Evolutionary conservation across 2,329 filamentous ascomycete genomes (phyloP), one percentile per base, ranked within the genome.

Genomic region (Fusarium sp.): DNA sequence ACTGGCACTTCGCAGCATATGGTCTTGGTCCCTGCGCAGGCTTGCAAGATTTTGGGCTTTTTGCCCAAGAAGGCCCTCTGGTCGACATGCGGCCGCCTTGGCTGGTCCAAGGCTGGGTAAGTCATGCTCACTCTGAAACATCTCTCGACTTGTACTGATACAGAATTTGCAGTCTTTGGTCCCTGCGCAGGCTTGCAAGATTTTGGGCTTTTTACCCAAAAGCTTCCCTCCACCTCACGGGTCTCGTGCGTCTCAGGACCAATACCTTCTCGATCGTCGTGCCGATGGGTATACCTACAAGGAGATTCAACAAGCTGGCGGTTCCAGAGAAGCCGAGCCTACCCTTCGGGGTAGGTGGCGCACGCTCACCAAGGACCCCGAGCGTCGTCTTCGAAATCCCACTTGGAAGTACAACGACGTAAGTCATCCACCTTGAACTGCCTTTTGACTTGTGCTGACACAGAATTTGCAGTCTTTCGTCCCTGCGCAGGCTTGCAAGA

Each of bases 321-420:
- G 85, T 1, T 92, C 92, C 72, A 82, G 80, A 0, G 91, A 93
- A 76, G 91, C 92, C 2, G 92, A 94, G 82, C 93, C 92, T 13
- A 95, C 93, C 1, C 85, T 95, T 41, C 88, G 93, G 16, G 93
- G 93, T 0, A 88, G 92, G 0, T 91, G 89, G 75, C 86, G 93
- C 6, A 90, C 88, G 4, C 81, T 94, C 76, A 93, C 90, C 9
- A 94, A 94, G 83, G 82, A 83, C 14, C 90, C 90, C 75, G 85
- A 88, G 37, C 86, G 90, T 66, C 85, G 93, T 6, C 88, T 93
- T 4, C 86, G 93, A 9, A 91, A 89, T 80, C 93, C 93, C 0
- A 82, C 87, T 67, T 95, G 93, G 92, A 85, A 81, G 1, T 83
- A 85, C 0, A 82, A 84, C 2, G 92, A 95, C 83, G 92, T 94